phyloP scores from a whole-genome alignment of 2,329 filamentous ascomycete species.

The Penicillium thymicola region DNA sequence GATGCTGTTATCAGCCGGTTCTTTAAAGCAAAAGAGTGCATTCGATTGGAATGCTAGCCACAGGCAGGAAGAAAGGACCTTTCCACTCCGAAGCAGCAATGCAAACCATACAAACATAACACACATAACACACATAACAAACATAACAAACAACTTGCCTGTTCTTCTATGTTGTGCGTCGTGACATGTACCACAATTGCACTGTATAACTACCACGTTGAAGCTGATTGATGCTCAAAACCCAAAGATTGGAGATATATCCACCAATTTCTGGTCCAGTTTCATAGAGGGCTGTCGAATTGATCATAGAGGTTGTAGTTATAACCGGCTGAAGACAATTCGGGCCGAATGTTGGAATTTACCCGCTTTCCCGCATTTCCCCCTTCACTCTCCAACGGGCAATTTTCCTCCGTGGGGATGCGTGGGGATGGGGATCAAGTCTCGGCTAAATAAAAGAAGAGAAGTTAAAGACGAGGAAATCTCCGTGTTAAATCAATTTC shows the following conservation, averaged over 20 bases:
- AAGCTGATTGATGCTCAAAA: neutral
- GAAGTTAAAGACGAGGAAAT: slow-evolving; percentile 8
- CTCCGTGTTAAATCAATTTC: neutral
- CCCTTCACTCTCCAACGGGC: slow-evolving; percentile 19
- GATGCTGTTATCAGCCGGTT: neutral
- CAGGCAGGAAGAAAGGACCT: neutral
- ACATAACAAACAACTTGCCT: neutral
- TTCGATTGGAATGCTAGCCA: neutral
- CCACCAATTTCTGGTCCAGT: neutral
- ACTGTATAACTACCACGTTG: neutral
- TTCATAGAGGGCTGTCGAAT: neutral
- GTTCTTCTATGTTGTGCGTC: too few species aligned
- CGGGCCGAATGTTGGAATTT: slow-evolving; percentile 4
- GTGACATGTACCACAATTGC: neutral
- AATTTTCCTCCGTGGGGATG: slow-evolving; percentile 25
- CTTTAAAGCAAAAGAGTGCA: neutral
- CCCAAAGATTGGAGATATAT: neutral
- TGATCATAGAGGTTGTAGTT: neutral
- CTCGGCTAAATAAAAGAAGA: slow-evolving; percentile 16
- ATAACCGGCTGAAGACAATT: neutral
- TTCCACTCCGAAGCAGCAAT: neutral
- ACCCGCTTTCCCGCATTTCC: slow-evolving; percentile 8
- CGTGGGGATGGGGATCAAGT: slow-evolving; percentile 13
- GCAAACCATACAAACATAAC: neutral
- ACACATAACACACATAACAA: too few species aligned